phyloP scores from a whole-genome alignment of 208 protist species.

The Trypanosoma boissoni region DNA sequence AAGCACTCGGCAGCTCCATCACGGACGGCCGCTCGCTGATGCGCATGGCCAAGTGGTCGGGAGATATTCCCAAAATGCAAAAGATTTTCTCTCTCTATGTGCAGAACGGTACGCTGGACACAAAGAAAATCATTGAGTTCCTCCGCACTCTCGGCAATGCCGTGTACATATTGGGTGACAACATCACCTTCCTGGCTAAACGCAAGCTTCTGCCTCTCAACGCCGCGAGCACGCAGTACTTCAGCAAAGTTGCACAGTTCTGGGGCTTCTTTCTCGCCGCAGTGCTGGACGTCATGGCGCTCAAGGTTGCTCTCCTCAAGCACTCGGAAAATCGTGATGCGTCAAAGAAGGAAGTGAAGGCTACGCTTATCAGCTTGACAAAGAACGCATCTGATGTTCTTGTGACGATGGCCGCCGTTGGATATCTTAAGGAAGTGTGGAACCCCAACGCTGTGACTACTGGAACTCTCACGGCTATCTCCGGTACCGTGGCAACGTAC shows the following conservation, averaged over 20 bases:
- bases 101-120: constrained; percentile 47
- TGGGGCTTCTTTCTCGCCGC: constrained; percentile 90
- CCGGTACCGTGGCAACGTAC: constrained; percentile 86
- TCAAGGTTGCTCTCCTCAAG: constrained; percentile 59
- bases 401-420: constrained; percentile 80
- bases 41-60: constrained; percentile 90
- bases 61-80: constrained; percentile 81
- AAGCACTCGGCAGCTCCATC: constrained; percentile 67
- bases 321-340: constrained; percentile 42
- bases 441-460: constrained; percentile 57
- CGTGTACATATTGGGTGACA: constrained; percentile 89
- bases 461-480: constrained; percentile 76
- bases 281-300: constrained; percentile 78
- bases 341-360: constrained; percentile 76
- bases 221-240: constrained; percentile 48
- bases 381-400: constrained; percentile 83
- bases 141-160: constrained; percentile 84
- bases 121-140: constrained; percentile 76
- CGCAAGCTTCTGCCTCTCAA: constrained; percentile 60
- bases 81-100: constrained; percentile 33
- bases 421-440: constrained; percentile 77
- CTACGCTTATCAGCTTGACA: constrained; percentile 64
- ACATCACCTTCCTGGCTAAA: constrained; percentile 82
- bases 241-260: constrained; percentile 87
- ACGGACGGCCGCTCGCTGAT: constrained; percentile 81